Conservation (phyloP, 768 basidiomycete species). For the Boletus fagicola region DNA sequence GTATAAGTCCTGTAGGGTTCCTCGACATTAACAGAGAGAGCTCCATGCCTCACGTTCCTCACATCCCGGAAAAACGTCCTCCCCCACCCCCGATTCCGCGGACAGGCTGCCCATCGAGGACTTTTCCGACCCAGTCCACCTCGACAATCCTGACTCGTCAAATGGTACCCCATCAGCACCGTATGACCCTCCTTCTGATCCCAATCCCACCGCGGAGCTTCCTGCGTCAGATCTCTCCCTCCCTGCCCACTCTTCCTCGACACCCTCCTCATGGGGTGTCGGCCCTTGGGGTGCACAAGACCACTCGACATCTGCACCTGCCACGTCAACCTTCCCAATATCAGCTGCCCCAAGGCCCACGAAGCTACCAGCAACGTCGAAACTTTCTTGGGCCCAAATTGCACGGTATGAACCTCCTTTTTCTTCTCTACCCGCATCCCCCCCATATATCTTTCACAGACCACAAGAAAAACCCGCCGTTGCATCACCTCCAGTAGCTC, state of each 20-base stretch:
- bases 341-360: conserved; percentile 27
- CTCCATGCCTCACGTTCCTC: conserved; percentile 26
- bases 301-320: conserved; percentile 34
- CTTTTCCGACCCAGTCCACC: conserved; percentile 8
- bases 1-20: too few species aligned
- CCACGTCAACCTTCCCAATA: conserved; percentile 16
- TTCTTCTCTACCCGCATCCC: neutral
- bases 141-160: conserved; percentile 16
- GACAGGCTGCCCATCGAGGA: conserved; percentile 27
- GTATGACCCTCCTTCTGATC: conserved; percentile 19
- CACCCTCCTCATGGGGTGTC: conserved; percentile 36
- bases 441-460: conserved; percentile 34
- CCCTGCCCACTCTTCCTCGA: conserved; percentile 22
- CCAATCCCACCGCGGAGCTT: conserved; percentile 14
- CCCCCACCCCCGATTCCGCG: conserved; percentile 35
- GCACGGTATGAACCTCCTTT: conserved; percentile 45
- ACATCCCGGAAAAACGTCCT: conserved; percentile 28
- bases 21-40: too few species aligned
- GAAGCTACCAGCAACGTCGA: conserved; percentile 69
- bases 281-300: conserved; percentile 36
- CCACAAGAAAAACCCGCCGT: conserved; percentile 64
- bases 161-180: conserved; percentile 11
- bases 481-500: conserved; percentile 32
- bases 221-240: conserved; percentile 9
- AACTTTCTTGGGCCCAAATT: conserved; percentile 84